A percentile compares a stretch with the other conserved stretches of the same genome.
Conservation (phyloP, 768 basidiomycete genomes). For the Naematelia aurantialba region DNA sequence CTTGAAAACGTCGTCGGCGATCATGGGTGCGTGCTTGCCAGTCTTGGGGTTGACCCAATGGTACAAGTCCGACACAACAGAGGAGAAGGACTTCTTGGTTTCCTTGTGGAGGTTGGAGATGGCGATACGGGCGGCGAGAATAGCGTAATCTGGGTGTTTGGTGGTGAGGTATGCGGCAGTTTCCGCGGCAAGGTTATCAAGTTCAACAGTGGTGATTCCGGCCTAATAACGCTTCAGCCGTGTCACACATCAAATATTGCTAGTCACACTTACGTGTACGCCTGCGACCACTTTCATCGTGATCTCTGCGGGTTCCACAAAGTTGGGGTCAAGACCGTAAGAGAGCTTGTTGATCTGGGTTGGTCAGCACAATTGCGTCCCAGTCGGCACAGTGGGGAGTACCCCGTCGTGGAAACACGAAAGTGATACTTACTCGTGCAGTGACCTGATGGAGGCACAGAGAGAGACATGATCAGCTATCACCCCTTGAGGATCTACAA, state of each 20-base stretch:
- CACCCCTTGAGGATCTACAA: neutral
- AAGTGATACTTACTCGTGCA: slow-evolving; percentile 21
- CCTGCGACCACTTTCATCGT: slow-evolving; percentile 54
- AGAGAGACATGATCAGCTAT: slow-evolving; percentile 1
- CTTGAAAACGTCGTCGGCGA: slow-evolving; percentile 79
- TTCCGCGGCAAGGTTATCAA: slow-evolving; percentile 95
- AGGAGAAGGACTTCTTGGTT: slow-evolving; percentile 94
- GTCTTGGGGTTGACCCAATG: slow-evolving; percentile 97
- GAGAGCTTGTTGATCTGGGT: slow-evolving; percentile 61
- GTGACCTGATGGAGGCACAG: slow-evolving; percentile 14
- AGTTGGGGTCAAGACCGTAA: slow-evolving; percentile 88
- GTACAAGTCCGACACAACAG: slow-evolving; percentile 86
- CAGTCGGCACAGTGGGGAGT: too few species aligned
- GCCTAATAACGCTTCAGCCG: slow-evolving; percentile 8
- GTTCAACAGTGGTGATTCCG: slow-evolving; percentile 93
- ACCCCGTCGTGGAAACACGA: too few species aligned
- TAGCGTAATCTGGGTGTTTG: slow-evolving; percentile 94
- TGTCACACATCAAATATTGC: too few species aligned
- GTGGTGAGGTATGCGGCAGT: slow-evolving; percentile 97
- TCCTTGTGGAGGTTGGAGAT: slow-evolving; percentile 99
- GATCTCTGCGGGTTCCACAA: slow-evolving; percentile 86
- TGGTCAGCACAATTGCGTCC: slow-evolving; percentile 2
- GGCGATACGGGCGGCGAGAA: slow-evolving; percentile 96
- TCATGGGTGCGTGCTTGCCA: slow-evolving; percentile 78
- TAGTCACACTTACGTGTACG: slow-evolving; percentile 3